Conservation (phyloP, 176 grass and related monocot genomes). For the Saccharum spontaneum region DNA sequence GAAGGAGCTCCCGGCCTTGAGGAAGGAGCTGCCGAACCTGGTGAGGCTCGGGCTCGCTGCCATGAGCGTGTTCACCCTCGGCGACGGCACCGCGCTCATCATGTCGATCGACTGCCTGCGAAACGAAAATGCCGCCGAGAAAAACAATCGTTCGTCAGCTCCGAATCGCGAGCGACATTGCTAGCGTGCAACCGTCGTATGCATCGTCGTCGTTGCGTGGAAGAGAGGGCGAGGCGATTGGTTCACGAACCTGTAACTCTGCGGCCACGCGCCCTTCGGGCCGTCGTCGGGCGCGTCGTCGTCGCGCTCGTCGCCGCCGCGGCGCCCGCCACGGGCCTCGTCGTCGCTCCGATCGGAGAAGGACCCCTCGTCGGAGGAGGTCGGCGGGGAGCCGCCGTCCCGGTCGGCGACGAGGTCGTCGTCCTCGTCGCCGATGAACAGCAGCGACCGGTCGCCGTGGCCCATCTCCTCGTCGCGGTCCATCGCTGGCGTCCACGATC, state of each 20-base stretch:
- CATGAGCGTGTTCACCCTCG: slow-evolving; percentile 47
- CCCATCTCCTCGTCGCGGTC: slow-evolving; percentile 65
- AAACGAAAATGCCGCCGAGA: not conserved
- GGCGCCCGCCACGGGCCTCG: not conserved
- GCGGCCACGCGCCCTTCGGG: slow-evolving; percentile 49
- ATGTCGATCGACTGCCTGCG: slow-evolving; percentile 73
- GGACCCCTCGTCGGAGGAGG: not conserved
- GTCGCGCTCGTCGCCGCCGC: not conserved
- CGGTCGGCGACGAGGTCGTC: slow-evolving; percentile 36
- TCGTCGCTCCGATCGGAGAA: too few species aligned
- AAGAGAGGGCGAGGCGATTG: not conserved
- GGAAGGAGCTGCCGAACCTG: slow-evolving; percentile 31
- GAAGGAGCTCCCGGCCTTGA: slow-evolving; percentile 47
- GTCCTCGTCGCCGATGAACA: slow-evolving; percentile 72
- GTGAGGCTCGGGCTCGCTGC: slow-evolving; percentile 52
- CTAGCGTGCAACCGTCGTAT: not conserved
- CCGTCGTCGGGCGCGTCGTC: slow-evolving; percentile 5
- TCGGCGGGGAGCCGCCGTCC: slow-evolving; percentile 34
- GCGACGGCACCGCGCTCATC: slow-evolving; percentile 54
- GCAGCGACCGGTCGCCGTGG: slow-evolving; percentile 44
- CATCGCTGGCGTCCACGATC: not conserved
- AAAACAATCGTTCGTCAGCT: too few species aligned
- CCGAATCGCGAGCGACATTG: not conserved
- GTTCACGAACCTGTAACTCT: slow-evolving; percentile 59
- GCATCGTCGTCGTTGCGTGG: not conserved